Evolutionary conservation across 2,329 filamentous ascomycete species (phyloP), one percentile per base, ranked within the genome.

Genomic region (Diaporthe vexans): DNA sequence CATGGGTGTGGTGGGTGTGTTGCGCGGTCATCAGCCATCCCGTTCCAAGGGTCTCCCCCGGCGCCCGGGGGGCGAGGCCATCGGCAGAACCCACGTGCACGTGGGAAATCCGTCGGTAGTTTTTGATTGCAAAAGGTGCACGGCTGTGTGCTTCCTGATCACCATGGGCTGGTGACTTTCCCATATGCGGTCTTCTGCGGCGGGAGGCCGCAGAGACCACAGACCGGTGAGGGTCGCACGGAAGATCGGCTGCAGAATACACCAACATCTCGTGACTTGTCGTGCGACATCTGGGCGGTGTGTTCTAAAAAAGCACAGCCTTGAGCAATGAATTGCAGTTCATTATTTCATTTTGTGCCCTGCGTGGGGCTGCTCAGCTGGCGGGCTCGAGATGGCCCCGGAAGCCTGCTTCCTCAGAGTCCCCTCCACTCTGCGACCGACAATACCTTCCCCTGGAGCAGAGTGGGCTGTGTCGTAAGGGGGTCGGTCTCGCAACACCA

Each of bases 251-350:
- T 67, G 61, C 61, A 35, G 61, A 21, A 13, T 51, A 52, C 21
- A 24, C 43, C 26, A 51, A 33, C 15, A 67, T 67, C 63, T 52
- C 63, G 63, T 67, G 63, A 67, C 61, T 67, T 67, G 33, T 67
- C 46, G 63, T 67, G 63, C 46, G 63, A 67, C 46, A 35, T 52
- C 63, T 52, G 29, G 63, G 63, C 63, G 63, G 63, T 67, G 63
- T 37, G 46, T 6, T 48, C 21, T 17, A n/a, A 52, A 67, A 58
- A 67, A 52, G 33, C 15, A 51, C 46, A 37, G 46, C 21, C 21
- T 24, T 52, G 29, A 43, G 33, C n/a, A 7, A 52, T 26, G 21
- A 37, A n/a, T n/a, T 37, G 29, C 46, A 26, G 21, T 19, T 26
- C 13, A 26, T 52, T 37, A 48, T 37, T 52, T 40, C 29, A 52